Base-by-base conservation (phyloP, 306 rosid genomes). In the Begonia loranthoides region DNA sequence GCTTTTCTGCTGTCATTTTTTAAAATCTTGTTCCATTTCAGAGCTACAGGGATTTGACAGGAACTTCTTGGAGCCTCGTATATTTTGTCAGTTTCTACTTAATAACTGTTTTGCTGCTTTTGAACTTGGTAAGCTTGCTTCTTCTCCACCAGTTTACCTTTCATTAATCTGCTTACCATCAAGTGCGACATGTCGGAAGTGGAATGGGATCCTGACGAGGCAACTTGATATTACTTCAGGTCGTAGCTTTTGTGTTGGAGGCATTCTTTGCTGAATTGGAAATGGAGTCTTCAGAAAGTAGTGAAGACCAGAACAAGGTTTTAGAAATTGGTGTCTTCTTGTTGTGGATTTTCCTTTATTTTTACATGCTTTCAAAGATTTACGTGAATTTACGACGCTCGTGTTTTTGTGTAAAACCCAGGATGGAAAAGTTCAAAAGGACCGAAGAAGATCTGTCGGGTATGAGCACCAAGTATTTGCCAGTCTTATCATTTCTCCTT, bases 261-360 rank as follows among this genome's bases (percentile, higher is more conserved):
- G 99, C 99, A 19, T 90, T 90, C 87, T 90, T 90, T 76, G 87
- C 99, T 54, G 99, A 90, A 73, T 64, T 90, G 81, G 99, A 90
- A 10, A 70, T 90, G 2, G 99, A 80, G 71, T 53, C 71, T 7
- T 59, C 85, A 51, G 94, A 69, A 54, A 59, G 21, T 24, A 6
- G 58, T 56, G 86, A 68, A 60, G 82, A 57, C 41, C 72, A 56
- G 56, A 80, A 56, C 58, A 62, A 69, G 95, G 99, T 90, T 66
- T 43, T 11, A 41, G 5, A 12, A 41, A 9, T 41, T 41, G 1
- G 45, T 41, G 2, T 41, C 10, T 41, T 41, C 2, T 41, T 41
- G 43, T 41, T 61, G 52, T 13, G 14, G 52, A 51, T 55, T 55
- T 59, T 66, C 54, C 43, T 52, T 4, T 46, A 49, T 12, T 45